Base-by-base conservation (phyloP, 1,284 basidiomycete genomes). In the Trichosporon sp. region DNA sequence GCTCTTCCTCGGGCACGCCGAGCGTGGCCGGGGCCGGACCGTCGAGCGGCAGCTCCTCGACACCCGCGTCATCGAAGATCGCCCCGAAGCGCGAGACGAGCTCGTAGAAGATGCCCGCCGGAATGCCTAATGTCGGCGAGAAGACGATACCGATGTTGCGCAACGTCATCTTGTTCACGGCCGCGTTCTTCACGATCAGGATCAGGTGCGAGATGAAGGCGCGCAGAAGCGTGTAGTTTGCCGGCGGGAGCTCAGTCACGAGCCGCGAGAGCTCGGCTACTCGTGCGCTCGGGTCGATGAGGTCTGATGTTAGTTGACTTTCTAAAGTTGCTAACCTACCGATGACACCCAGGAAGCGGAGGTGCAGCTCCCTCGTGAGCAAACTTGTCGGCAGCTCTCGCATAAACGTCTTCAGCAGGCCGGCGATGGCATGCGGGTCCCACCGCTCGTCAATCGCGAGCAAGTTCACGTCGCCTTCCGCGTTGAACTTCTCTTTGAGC, bases 101-200 rank as follows among this genome's bases (percentile, higher is more conserved):
- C 70, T 96, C 82, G 74, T 90, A 92, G 80, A 96, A 95, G 56
- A 96, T 90, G 6, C 92, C 93, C 0, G 93, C 94, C 14, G 94
- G 94, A 70, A 97, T 95, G 36, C 92, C 92, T 8, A 97, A 84
- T 1, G 94, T 96, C 3, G 95, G 94, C 68, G 91, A 93, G 81
- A 96, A 97, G 31, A 99, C 95, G 67, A 99, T 99, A 21, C 95
- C 94, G 29, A 99, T 92, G 76, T 99, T 99, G 34, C 95, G 88
- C 86, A 99, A 89, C 52, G 91, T 96, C 96, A 99, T 99, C 84
- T 96, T 99, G 86, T 98, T 98, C 65, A 89, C 83, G 52, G 86
- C 78, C 16, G 92, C 86, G 76, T 96, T 93, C 78, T 93, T 89
- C 56, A 97, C 93, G 72, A 99, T 91, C 62, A 95, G 85, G 74